phyloP scores from a whole-genome alignment of 2,329 filamentous ascomycete genomes.

The Fusarium fujikuroi region DNA sequence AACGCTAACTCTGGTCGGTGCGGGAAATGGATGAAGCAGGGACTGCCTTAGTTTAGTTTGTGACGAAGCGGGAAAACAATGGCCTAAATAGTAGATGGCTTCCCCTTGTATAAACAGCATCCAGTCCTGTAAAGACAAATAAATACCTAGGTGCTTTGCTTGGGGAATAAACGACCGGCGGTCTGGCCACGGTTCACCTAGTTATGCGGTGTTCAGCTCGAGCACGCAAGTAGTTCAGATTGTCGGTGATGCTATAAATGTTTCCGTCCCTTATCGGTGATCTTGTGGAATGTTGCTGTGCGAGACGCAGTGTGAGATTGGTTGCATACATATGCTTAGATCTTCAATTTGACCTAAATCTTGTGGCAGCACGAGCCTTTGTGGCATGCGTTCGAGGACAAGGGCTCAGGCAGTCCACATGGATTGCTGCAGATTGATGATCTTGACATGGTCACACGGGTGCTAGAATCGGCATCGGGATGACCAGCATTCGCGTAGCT shows the following conservation, averaged over 20 bases:
- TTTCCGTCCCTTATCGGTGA: constrained; percentile 15
- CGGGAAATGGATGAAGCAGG: constrained; percentile 37
- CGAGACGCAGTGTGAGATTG: constrained; percentile 5
- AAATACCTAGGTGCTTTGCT: background rate
- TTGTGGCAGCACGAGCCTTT: constrained; percentile 32
- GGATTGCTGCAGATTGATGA: constrained; percentile 34
- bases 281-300: constrained; percentile 18
- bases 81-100: background rate
- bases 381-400: constrained; percentile 19
- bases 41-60: constrained; percentile 16
- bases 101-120: background rate
- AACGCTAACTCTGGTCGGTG: constrained; percentile 38
- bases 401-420: constrained; percentile 13
- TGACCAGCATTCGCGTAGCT: constrained; percentile 5
- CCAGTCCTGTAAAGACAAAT: background rate
- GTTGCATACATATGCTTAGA: constrained; percentile 16
- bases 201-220: background rate
- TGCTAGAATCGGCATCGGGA: constrained; percentile 19
- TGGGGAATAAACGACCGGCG: background rate
- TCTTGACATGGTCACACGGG: constrained; percentile 29
- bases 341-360: constrained; percentile 18
- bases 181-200: background rate
- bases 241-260: background rate
- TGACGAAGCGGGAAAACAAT: background rate
- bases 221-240: background rate